Base-by-base conservation (phyloP, 805 yeast species). In the Yamadazyma ubonensis region DNA sequence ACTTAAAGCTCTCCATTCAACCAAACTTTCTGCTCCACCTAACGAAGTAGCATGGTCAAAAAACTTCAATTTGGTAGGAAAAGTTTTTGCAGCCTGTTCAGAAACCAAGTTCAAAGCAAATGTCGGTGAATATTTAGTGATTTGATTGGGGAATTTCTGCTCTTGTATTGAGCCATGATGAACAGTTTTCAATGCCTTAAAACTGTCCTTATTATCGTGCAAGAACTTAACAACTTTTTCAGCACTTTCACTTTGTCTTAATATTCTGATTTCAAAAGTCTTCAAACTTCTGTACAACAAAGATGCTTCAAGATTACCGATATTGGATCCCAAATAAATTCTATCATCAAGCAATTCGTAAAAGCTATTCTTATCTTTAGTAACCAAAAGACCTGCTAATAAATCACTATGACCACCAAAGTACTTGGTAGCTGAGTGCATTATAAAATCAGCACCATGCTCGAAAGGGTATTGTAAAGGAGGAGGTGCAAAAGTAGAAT, bases 341-440 rank as follows among this genome's bases (percentile, higher is more conserved):
- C 98, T 73, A 51, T 90, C 96, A 0, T 57, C 59, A 4, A 70
- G 59, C 44, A 90, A 68, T 30, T 65, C 54, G 16, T 64, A 50
- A 41, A 75, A 73, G 5, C 70, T 70, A 2, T 65, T 60, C 6
- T 54, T 49, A 44, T 78, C 78, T 55, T 82, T 81, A n/a, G 85
- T 80, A 14, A 81, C 78, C 14, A 89, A 62, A 9, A 83, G 69
- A 23, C 98, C 97, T 4, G 96, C 89, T 36, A 90, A 67, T 30
- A 89, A 65, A 59, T 90, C 97, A 5, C 95, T 86, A 62, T 90
- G 96, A n/a, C 98, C 97, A 28, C 96, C 96, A 54, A 88, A 83
- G 63, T 83, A 91, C 58, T 90, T 90, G 0, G 96, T 90, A 1
- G 89, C 96, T 1, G 96, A 87, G 60, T 90, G 96, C 76, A 91